Evolutionary conservation across 2,329 filamentous ascomycete genomes (phyloP), one percentile per base, ranked within the genome.

Genomic region (Cadophora sp.): DNA sequence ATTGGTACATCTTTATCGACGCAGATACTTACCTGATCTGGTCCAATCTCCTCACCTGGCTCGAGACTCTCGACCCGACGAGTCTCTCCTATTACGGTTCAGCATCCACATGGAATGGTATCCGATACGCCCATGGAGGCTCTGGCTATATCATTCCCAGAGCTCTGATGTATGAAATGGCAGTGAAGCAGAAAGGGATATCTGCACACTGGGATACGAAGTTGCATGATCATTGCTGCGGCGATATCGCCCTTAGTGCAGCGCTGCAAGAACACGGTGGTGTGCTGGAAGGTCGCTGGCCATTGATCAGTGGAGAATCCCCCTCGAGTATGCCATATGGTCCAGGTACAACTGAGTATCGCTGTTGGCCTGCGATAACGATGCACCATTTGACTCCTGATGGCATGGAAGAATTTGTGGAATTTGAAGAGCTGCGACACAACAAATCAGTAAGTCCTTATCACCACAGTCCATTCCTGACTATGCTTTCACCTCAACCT

Each of bases 1-100:
- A 87, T 70, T 89, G 86, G 86, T 89, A 87, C 72, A 73, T 89
- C 26, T 87, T 86, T 69, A 80, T 88, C 69, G 86, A 88, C 64
- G 85, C 85, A 64, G 86, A 88, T 74, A 86, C 85, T 4, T 88
- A 87, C 72, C 80, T 88, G 8, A 77, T 86, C 51, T 86, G 84
- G 83, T 78, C 83, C 6, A 86, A 83, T 63, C 72, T 88, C 40
- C 77, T 83, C 40, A 76, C 12, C 22, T 73, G 68, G 68, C 24
- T 72, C 3, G 40, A 31, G 3, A 69, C 46, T 1, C 29, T 70
- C 16, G 67, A 72, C 61, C 69, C 67, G 12, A 58, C 70, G 5
- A 78, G 83, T 64, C 79, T 79, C 56, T 79, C 80, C 40, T 88
- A 86, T 72, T 77, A 87, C 16, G 86, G 86, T 16, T 85, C 84